Base-by-base conservation (phyloP, 176 grass and related monocot species). In the Oryza rufipogon region DNA sequence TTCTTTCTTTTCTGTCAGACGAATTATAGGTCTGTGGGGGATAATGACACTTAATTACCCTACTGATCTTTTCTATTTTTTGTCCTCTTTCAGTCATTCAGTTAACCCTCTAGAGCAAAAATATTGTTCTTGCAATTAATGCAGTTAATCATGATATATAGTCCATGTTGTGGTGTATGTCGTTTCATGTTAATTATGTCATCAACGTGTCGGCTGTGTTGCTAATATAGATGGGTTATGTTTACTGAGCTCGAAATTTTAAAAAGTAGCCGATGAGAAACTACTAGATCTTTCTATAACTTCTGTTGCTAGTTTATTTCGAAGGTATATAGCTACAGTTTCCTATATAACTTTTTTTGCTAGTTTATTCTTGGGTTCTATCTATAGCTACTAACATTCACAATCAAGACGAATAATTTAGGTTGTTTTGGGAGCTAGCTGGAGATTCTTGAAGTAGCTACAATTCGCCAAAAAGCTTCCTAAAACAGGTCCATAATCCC, bases 21-120 rank as follows among this genome's bases (percentile, higher is more conserved):
- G 54, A 63, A 63, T 63, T 10, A 41, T 10, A 41, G 48, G 3
- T 47, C 64, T 68, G 65, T 79, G n/a, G 36, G 64, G 74, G 60
- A 52, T 72, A 61, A 58, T 73, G 33, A 86, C 15, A 80, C 47
- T 49, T 83, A 42, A 73, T 71, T 48, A 6, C 3, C 66, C 19
- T 8, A 66, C 47, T 74, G 7, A 23, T 63, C 23, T 79, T 12
- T 89, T 71, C 20, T 58, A 0, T 68, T 58, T 52, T 15, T 67
- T 73, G 46, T 44, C 28, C 6, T 58, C 54, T 13, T 19, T 47
- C 25, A 60, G n/a, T 11, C 73, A 3, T 45, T n/a, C 5, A 10
- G 11, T 25, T 65, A 15, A 13, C 39, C 1, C 2, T 60, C 42
- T 84, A 7, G 28, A 80, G 68, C 4, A 72, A 49, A 64, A 73